Conservation (phyloP, 805 yeast species). For the Cephaloascus albidus region DNA sequence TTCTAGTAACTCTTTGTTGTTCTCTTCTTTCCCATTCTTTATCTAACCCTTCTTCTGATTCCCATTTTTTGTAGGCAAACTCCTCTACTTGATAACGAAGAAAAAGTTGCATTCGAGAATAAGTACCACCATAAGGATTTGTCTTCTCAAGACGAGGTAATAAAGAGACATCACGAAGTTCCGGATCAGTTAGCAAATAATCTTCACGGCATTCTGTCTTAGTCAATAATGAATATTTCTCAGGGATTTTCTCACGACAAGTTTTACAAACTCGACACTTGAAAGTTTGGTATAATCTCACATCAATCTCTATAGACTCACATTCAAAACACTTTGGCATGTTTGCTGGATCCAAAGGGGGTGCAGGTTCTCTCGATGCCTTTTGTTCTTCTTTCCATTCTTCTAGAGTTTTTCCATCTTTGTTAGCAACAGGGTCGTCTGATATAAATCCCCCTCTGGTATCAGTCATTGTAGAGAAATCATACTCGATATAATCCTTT, state of each 20-base stretch:
- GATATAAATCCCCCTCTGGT: constrained; percentile 76
- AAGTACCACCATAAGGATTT: constrained; percentile 87
- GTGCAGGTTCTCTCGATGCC: constrained; percentile 46
- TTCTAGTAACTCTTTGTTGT: constrained; percentile 55
- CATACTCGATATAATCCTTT: constrained; percentile 72
- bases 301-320: constrained; percentile 70
- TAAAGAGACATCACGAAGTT: constrained; percentile 58
- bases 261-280: constrained; percentile 67
- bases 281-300: constrained; percentile 60
- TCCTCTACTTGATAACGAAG: constrained; percentile 89
- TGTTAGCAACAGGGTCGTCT: constrained; percentile 15
- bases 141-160: constrained; percentile 80
- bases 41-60: constrained; percentile 79
- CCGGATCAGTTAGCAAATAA: constrained; percentile 90
- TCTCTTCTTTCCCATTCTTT: constrained; percentile 88
- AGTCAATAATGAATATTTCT: constrained; percentile 83
- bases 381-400: constrained; percentile 42
- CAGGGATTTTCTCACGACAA: constrained; percentile 68
- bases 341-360: constrained; percentile 59
- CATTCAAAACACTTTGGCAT: constrained; percentile 87
- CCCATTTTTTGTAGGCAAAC: constrained; percentile 92
- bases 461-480: constrained; percentile 86
- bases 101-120: constrained; percentile 87
- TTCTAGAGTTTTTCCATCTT: constrained; percentile 17
- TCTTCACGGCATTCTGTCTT: constrained; percentile 94